Evolutionary conservation across 2,329 filamentous ascomycete genomes (phyloP), one percentile per base, ranked within the genome.

Genomic region (Alternaria infectoria): DNA sequence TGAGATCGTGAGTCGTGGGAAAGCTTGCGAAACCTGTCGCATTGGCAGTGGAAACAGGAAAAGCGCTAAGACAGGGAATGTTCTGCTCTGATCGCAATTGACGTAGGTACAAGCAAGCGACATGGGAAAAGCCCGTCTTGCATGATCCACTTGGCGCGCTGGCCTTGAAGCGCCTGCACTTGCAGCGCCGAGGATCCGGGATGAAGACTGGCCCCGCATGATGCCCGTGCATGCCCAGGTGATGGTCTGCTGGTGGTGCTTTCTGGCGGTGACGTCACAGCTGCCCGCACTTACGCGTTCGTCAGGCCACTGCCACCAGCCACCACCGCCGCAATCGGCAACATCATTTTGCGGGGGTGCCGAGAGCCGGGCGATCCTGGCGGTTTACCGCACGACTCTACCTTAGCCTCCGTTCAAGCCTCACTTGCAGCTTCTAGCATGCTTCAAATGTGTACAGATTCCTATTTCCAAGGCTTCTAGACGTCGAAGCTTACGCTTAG

Each of bases 251-350:
- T n/a, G 32, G 32, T 36, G 32, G 59, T 64, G 62, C 65, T 65
- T 66, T 56, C 26, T 25, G 11, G 23, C 56, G n/a, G 69, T 74
- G 71, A 74, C 71, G 71, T 74, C 66, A 62, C 30, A 23, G 6
- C 23, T 59, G 43, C 49, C 64, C 55, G 57, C 54, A 30, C 54
- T 64, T 51, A 32, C 28, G 49, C 49, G 49, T 51, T 65, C 52
- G 61, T 57, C 59, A 66, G 65, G 61, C 67, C 57, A 67, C 64
- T 58, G 64, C 58, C 62, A 54, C 47, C 46, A 43, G 36, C 36
- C 36, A 40, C 36, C 36, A 19, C 17, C 26, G 32, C 30, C 19
- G 54, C 55, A 55, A 62, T 69, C 66, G 66, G 66, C 67, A 30
- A 15, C 49, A 25, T 52, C 49, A 45, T 56, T 54, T 55, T 69